Percentiles rank a stretch among this genome's conserved stretches.
Evolutionary conservation across 2,329 filamentous ascomycete genomes (phyloP).

Genomic region (Penicillium oxalicum): DNA sequence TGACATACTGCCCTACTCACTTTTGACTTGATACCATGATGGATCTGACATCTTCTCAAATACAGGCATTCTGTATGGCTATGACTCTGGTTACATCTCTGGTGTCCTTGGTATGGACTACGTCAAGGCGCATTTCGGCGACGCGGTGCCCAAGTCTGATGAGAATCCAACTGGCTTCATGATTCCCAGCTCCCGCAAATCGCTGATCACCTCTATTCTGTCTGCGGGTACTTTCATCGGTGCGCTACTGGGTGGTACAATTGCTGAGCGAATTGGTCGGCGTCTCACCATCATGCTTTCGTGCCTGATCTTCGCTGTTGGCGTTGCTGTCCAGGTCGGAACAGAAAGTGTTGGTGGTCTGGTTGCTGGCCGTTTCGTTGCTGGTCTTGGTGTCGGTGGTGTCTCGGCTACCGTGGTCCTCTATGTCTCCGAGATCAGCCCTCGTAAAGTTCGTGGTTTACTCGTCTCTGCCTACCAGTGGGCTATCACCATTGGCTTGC

Average conservation of each 20-base stretch:
- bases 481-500: conserved; percentile 71
- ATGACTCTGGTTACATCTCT: conserved; percentile 53
- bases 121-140: conserved; percentile 40
- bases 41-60: background rate
- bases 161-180: conserved; percentile 32
- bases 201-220: conserved; percentile 67
- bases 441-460: conserved; percentile 67
- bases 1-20: background rate
- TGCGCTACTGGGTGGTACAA: conserved; percentile 67
- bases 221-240: conserved; percentile 73
- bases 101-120: conserved; percentile 47
- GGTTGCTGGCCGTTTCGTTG: conserved; percentile 66
- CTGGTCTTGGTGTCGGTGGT: conserved; percentile 72
- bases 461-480: conserved; percentile 77
- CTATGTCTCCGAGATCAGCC: conserved; percentile 77
- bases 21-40: background rate
- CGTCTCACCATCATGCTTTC: conserved; percentile 61
- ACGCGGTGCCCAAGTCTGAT: conserved; percentile 26
- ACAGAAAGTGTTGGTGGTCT: conserved; percentile 53
- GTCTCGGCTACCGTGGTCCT: conserved; percentile 73
- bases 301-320: conserved; percentile 64
- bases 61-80: conserved; percentile 26
- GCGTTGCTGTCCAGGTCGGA: conserved; percentile 61
- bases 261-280: conserved; percentile 64
- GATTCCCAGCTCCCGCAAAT: conserved; percentile 46